These are phyloP conservation scores for Trichosanthes cucumerina DNA, from an alignment of 306 rosid species.

Conservation along the genomic window DNA sequence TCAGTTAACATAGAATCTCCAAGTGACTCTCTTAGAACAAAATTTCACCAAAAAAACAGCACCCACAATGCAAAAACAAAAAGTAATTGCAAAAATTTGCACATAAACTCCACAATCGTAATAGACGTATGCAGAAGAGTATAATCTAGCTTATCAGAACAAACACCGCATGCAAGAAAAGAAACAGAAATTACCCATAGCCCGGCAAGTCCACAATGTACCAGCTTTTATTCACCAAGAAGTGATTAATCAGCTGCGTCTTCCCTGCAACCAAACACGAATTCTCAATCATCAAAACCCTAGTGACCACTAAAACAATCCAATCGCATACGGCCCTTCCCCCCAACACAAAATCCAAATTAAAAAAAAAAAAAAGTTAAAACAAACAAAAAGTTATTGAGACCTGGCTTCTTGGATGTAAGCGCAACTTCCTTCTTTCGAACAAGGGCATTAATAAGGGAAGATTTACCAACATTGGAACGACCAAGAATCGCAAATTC, in stretches of 20 bases:
- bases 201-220: constrained; percentile 95
- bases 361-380: background rate
- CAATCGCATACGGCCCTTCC: background rate
- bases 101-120: background rate
- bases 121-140: background rate
- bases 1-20: background rate
- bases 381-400: background rate
- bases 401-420: constrained; percentile 93
- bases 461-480: constrained; percentile 90
- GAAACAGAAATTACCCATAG: constrained; percentile 48
- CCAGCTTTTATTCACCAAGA: constrained; percentile 87
- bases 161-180: background rate
- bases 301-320: background rate
- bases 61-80: background rate
- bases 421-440: constrained; percentile 85
- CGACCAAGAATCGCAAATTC: constrained; percentile 89
- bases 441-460: constrained; percentile 78
- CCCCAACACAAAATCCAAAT: background rate
- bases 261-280: constrained; percentile 43
- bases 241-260: constrained; percentile 91
- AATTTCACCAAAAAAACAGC: background rate
- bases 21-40: background rate
- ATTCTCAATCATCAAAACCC: background rate
- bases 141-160: background rate
- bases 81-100: background rate